Evolutionary conservation across 2,329 filamentous ascomycete genomes (phyloP), one percentile per base, ranked within the genome.

Genomic region (Epichloe typhina): DNA sequence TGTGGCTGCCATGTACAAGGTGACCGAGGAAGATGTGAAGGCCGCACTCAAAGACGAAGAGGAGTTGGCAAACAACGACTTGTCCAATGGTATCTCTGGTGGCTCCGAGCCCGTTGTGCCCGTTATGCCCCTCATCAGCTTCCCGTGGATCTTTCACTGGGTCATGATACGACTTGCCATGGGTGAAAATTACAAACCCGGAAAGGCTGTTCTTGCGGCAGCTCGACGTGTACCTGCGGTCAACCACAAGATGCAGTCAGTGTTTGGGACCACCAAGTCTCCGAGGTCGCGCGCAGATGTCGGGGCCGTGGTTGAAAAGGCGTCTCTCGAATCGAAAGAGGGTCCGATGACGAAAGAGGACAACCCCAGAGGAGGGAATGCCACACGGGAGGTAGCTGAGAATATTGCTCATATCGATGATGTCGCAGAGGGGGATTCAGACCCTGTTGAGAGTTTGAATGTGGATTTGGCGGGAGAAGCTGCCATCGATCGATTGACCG

Each of bases 121-220:
- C 15, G 21, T 13, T 2, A 84, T 89, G 74, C 91, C 93, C 0
- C 71, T 97, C 8, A 93, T 96, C 58, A 93, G 84, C 53, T 97
- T 96, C 59, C 91, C 93, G 0, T 98, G 93, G 93, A 71, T 97
- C 2, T 95, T 97, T 56, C 74, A 82, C 12, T 74, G 76, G 43
- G 77, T 88, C 31, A 55, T 69, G 57, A 61, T 64, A 38, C 61
- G 64, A 13, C 58, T 69, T 33, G 65, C 60, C 4, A 56, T 56
- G n/a, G 59, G 61, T 3, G 55, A 54, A 15, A 54, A 49, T n/a
- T 58, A 59, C 44, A 56, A 58, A 26, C 58, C 57, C 9, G 57
- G 55, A 36, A 55, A 55, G 12, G 54, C 55, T 3, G 35, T 52
- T 3, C 39, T 57, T 4, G 57, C 47, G 8, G 56, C 52, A 17